Evolutionary conservation across 495 filamentous ascomycete genomes (phyloP), one percentile per base, ranked within the genome.

Genomic region (Rhypophila decipiens): DNA sequence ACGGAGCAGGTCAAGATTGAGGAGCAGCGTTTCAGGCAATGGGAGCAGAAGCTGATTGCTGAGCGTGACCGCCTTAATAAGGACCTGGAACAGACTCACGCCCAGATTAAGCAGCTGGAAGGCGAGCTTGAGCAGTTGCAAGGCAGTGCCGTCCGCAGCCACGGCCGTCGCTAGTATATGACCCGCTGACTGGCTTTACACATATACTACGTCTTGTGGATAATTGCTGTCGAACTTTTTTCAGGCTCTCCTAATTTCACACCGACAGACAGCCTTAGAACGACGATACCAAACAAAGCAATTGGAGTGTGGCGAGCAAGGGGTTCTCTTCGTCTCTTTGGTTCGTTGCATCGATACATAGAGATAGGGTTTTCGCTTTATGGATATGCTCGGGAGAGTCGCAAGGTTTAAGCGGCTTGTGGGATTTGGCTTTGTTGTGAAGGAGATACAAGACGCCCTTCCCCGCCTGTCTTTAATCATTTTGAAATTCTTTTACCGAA

Each of bases 1-100:
- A 98, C 93, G 53, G 93, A 98, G 75, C 94, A 98, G 69, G 93
- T 97, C 74, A 98, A 98, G 84, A 87, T 96, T 60, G 93, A 98
- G 76, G 93, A 98, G 72, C 87, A 95, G 71, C 82, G 93, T 46
- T 98, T 98, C 84, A 80, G 94, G 69, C 84, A 93, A 75, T 98
- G 93, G 93, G 93, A 98, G 75, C 94, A 98, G 82, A 97, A 97
- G 77, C 83, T 98, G 67, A 98, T 98, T 54, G 80, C 87, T 40
- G 93, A 98, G 79, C 82, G 93, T 61, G 93, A 98, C 69, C 86
- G 93, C 57, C 80, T 98, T 70, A 98, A 98, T 79, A 98, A 98
- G 79, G 93, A 98, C 64, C 77, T 98, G 63, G 93, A 98, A 76
- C 85, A 83, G 66, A 96, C 90, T 39, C 93, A 98, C 55, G 93